phyloP scores from a whole-genome alignment of 768 basidiomycete species.

The Trametes coccinea region DNA sequence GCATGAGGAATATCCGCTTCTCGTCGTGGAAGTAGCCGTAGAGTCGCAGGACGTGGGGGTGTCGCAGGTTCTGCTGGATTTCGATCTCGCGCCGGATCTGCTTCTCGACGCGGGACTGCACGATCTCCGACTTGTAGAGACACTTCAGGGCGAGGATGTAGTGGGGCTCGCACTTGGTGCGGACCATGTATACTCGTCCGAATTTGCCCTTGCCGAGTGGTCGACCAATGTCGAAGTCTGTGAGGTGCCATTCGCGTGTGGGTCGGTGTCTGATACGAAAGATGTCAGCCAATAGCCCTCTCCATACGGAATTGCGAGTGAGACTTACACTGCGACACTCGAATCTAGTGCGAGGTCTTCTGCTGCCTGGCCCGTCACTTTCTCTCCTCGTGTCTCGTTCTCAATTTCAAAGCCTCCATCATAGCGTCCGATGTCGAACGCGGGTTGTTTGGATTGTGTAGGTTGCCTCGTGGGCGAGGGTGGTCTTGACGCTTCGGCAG shows the following conservation, averaged over 20 bases:
- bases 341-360: constrained; percentile 84
- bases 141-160: constrained; percentile 98
- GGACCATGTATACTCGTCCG: constrained; percentile 97
- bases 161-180: constrained; percentile 83
- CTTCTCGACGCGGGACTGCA: constrained; percentile 90
- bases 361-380: constrained; percentile 75
- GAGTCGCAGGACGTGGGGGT: constrained; percentile 90
- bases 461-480: constrained; percentile 27
- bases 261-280: constrained; percentile 53
- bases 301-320: background rate
- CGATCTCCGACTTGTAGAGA: constrained; percentile 94
- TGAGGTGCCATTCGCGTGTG: constrained; percentile 83
- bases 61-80: constrained; percentile 94
- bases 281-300: constrained; percentile 2
- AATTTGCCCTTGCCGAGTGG: constrained; percentile 99
- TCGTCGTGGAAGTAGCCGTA: constrained; percentile 99
- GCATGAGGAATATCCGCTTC: constrained; percentile 96
- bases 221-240: constrained; percentile 90
- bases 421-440: constrained; percentile 83
- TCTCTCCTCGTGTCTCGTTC: constrained; percentile 75
- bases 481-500: constrained; percentile 31
- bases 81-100: constrained; percentile 98
- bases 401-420: constrained; percentile 97
- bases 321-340: constrained; percentile 61
- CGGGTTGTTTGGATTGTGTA: constrained; percentile 15